These are phyloP conservation scores for Cymbidium sinense DNA, from an alignment of 106 monocot species.

Conservation along the genomic window DNA sequence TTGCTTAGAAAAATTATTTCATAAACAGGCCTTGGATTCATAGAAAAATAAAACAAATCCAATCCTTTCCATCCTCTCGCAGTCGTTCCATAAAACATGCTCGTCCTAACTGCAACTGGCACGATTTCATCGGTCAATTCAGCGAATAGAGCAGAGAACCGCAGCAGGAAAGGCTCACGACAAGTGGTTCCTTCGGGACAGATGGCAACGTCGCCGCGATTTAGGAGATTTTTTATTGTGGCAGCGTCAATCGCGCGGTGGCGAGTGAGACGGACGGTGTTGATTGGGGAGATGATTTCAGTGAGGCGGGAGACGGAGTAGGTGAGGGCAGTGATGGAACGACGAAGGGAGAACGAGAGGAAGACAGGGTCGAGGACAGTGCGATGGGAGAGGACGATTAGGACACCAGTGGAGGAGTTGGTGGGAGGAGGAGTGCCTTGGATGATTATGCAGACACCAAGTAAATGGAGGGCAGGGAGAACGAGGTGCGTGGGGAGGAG, in stretches of 20 bases:
- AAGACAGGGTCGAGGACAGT: constrained; percentile 61
- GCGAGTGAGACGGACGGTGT: constrained; percentile 47
- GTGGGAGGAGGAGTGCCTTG: constrained; percentile 15
- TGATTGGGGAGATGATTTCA: constrained; percentile 65
- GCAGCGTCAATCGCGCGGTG: constrained; percentile 52
- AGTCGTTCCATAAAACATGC: constrained; percentile 57
- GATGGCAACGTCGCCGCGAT: constrained; percentile 61
- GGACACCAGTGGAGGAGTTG: constrained; percentile 23
- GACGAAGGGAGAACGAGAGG: constrained; percentile 36
- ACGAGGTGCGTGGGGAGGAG: background rate
- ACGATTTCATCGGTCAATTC: constrained; percentile 62
- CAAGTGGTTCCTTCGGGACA: constrained; percentile 90
- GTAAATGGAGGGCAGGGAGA: background rate
- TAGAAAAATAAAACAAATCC: constrained; percentile 61
- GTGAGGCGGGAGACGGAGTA: constrained; percentile 65
- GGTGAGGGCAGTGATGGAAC: constrained; percentile 44
- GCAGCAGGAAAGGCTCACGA: constrained; percentile 72
- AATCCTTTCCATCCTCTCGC: constrained; percentile 66
- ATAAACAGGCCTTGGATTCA: constrained; percentile 52
- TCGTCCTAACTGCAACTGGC: constrained; percentile 42
- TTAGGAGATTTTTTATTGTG: constrained; percentile 43
- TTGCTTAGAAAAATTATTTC: constrained; percentile 49
- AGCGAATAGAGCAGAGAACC: constrained; percentile 74
- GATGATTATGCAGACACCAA: constrained; percentile 10
- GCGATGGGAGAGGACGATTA: constrained; percentile 57